These are phyloP conservation scores for Arthrocladium fulminans DNA, from an alignment of 2,329 filamentous ascomycete genomes.

Conservation along the genomic window DNA sequence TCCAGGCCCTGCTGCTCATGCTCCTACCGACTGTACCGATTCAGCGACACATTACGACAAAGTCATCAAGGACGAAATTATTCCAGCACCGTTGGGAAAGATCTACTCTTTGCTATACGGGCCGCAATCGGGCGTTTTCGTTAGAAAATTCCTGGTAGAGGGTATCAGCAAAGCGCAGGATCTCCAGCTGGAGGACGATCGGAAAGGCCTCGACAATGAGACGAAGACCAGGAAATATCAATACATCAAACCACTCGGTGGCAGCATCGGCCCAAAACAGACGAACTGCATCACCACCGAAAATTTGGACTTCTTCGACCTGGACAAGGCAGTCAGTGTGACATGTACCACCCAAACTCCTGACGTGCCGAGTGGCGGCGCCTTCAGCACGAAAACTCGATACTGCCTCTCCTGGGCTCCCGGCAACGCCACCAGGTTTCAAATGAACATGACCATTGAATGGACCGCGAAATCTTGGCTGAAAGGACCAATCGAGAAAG, in stretches of 20 bases:
- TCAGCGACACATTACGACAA: conserved; percentile 71
- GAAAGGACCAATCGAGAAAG: conserved; percentile 93
- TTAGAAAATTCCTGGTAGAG: conserved; percentile 74
- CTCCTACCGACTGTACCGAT: conserved; percentile 79
- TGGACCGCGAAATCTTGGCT: conserved; percentile 98
- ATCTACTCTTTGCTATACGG: conserved; percentile 86
- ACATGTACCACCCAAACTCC: conserved; percentile 78
- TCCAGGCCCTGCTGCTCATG: conserved; percentile 73
- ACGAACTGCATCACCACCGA: conserved; percentile 90
- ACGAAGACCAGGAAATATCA: conserved; percentile 66
- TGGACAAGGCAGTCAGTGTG: conserved; percentile 80
- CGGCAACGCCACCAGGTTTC: conserved; percentile 71
- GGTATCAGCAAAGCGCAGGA: conserved; percentile 78
- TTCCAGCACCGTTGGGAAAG: conserved; percentile 82
- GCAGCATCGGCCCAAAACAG: conserved; percentile 78
- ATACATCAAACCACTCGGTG: conserved; percentile 85
- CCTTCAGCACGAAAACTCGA: conserved; percentile 85
- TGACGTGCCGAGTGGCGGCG: conserved; percentile 87
- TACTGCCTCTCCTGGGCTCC: conserved; percentile 93
- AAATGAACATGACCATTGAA: conserved; percentile 84
- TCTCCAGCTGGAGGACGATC: conserved; percentile 73
- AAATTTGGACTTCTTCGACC: conserved; percentile 71
- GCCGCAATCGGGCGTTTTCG: conserved; percentile 65
- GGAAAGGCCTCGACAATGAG: conserved; percentile 65
- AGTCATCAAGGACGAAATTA: conserved; percentile 71